Evolutionary conservation across 805 yeast species (phyloP).

Genomic region (Tetrapisispora arboricola): DNA sequence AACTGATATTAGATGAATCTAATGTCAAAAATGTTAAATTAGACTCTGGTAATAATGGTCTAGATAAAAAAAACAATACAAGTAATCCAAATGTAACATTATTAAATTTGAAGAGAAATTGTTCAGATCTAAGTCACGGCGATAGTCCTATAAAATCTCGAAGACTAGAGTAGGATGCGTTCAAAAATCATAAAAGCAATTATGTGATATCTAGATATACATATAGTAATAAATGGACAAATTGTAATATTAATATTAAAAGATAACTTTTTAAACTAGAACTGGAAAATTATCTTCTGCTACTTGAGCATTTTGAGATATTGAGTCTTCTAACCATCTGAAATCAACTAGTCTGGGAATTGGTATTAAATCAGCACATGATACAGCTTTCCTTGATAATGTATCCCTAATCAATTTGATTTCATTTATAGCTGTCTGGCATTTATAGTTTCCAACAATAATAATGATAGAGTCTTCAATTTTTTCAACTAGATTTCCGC

Average conservation of each 20-base stretch:
- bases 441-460: conserved; percentile 24
- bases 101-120: neutral
- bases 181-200: neutral
- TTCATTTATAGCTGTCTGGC: conserved; percentile 1
- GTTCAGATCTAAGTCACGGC: neutral
- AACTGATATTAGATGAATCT: neutral
- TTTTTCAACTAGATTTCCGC: conserved; percentile 32
- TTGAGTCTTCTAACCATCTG: conserved; percentile 31
- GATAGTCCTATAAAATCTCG: neutral
- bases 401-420: neutral
- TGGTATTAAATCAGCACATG: conserved; percentile 7
- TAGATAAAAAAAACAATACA: neutral
- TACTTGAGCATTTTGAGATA: conserved; percentile 24
- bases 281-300: conserved; percentile 26
- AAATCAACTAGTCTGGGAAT: conserved; percentile 29
- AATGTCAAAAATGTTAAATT: neutral
- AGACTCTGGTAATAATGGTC: neutral
- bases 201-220: neutral
- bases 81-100: neutral
- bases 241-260: neutral
- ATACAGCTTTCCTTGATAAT: neutral
- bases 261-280: neutral
- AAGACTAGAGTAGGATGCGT: neutral
- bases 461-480: conserved; percentile 31
- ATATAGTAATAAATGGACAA: conserved; percentile 1